Evolutionary conservation across 306 rosid genomes (phyloP), one percentile per base, ranked within the genome.

Genomic region (Casuarina equisetifolia): DNA sequence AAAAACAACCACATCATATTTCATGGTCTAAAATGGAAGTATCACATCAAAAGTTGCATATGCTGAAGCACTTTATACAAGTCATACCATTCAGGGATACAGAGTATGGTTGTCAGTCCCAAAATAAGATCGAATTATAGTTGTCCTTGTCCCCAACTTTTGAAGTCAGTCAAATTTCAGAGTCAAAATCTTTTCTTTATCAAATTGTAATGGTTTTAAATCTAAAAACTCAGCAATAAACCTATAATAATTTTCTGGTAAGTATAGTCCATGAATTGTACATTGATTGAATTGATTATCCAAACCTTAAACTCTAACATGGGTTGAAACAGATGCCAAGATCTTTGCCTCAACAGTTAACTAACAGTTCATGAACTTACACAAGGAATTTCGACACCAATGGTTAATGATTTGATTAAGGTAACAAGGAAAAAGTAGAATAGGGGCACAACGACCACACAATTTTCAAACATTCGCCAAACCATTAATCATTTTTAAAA

Each of bases 1-100:
- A 73, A 6, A 82, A 39, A 32, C 36, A 17, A 74, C 43, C 48
- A 55, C 39, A 42, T 35, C 44, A 72, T 40, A 50, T 39, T 40
- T 17, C 17, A 15, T 5, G 35, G 42, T 42, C 48, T 42, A 5
- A 66, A 15, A 16, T 42, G 42, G 35, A 66, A 8, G 49, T 13
- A 42, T 66, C 12, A n/a, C 6, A 11, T 13, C 16, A 58, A 69
- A 9, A 48, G 19, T 16, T 61, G 19, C 40, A 8, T 39, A 19
- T 50, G 32, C 32, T 25, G 1, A 25, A 25, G 32, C 32, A 25
- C 32, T 25, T 25, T 25, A 25, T 25, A 25, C 32, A 25, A 25
- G 32, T 25, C 32, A 25, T 25, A 25, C 12, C 45, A 38, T 1
- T 15, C 15, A 0, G 4, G 13, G 9, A 40, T 40, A 39, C 36